Conservation (phyloP, 371 early-diverging fungal genomes). For the Zychaea mexicana region DNA sequence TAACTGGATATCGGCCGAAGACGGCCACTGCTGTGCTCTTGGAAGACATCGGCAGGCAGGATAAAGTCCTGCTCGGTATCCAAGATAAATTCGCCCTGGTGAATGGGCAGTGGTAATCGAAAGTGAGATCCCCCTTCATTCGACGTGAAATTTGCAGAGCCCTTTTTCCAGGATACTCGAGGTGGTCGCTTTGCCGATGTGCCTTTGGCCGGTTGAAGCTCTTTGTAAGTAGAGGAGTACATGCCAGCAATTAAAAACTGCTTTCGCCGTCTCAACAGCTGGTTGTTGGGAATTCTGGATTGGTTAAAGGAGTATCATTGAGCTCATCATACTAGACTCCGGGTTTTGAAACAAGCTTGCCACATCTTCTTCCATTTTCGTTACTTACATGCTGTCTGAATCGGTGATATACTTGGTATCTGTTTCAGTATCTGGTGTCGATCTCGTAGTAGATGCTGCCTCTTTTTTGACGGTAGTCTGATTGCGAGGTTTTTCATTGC, state of each 20-base stretch:
- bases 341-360: background rate
- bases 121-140: slow-evolving; percentile 18
- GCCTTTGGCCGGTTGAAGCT: background rate
- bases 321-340: background rate
- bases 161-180: slow-evolving; percentile 8
- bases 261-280: slow-evolving; percentile 17
- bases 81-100: slow-evolving; percentile 50
- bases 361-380: no score
- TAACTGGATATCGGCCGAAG: slow-evolving; percentile 21
- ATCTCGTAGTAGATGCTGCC: background rate
- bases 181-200: slow-evolving; percentile 2
- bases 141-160: background rate
- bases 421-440: background rate
- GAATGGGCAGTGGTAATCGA: slow-evolving; percentile 52
- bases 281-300: background rate
- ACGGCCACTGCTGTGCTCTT: slow-evolving; percentile 35
- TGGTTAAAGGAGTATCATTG: background rate
- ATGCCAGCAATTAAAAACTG: slow-evolving; percentile 25
- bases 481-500: no score
- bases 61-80: slow-evolving; percentile 42
- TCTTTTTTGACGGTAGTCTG: no score
- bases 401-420: background rate
- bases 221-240: slow-evolving; percentile 19
- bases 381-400: no score
- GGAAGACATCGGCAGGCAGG: slow-evolving; percentile 52